Conservation (phyloP, 805 yeast species). For the Clavispora asparagi region DNA sequence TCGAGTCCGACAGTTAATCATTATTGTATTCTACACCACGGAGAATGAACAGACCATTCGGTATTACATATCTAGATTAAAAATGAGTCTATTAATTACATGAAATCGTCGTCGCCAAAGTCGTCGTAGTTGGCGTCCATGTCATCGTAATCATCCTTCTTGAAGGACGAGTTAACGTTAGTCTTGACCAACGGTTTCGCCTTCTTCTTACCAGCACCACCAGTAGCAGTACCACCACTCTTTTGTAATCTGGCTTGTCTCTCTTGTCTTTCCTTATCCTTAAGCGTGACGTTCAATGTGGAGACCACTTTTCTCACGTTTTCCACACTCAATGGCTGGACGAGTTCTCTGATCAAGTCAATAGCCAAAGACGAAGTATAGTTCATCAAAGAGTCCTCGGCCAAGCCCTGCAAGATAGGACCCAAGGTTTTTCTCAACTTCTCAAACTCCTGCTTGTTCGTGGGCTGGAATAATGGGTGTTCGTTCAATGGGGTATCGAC, state of each 20-base stretch:
- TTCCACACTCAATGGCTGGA: slow-evolving; percentile 77
- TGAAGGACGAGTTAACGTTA: slow-evolving; percentile 44
- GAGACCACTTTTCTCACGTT: slow-evolving; percentile 80
- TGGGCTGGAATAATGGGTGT: slow-evolving; percentile 83
- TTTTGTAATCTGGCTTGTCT: slow-evolving; percentile 80
- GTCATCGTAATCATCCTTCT: slow-evolving; percentile 61
- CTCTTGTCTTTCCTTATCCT: slow-evolving; percentile 85
- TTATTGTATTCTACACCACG: not conserved
- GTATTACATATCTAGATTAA: not conserved
- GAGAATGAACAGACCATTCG: not conserved
- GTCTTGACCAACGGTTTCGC: slow-evolving; percentile 75
- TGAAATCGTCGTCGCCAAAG: slow-evolving; percentile 76
- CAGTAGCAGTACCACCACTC: slow-evolving; percentile 80
- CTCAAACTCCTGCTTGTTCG: slow-evolving; percentile 68
- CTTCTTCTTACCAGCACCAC: slow-evolving; percentile 95
- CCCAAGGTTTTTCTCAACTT: slow-evolving; percentile 69
- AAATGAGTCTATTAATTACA: slow-evolving; percentile 38
- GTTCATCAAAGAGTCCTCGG: slow-evolving; percentile 57
- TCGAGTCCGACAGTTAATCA: not conserved
- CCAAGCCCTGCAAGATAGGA: slow-evolving; percentile 54
- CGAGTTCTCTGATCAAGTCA: slow-evolving; percentile 79
- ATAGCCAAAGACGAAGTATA: slow-evolving; percentile 75
- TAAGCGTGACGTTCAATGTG: slow-evolving; percentile 73
- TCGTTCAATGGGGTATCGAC: slow-evolving; percentile 58
- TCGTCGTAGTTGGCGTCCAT: slow-evolving; percentile 49